Base-by-base conservation (phyloP, 1,139 yeast genomes). In the Blastobotrys niveus region DNA sequence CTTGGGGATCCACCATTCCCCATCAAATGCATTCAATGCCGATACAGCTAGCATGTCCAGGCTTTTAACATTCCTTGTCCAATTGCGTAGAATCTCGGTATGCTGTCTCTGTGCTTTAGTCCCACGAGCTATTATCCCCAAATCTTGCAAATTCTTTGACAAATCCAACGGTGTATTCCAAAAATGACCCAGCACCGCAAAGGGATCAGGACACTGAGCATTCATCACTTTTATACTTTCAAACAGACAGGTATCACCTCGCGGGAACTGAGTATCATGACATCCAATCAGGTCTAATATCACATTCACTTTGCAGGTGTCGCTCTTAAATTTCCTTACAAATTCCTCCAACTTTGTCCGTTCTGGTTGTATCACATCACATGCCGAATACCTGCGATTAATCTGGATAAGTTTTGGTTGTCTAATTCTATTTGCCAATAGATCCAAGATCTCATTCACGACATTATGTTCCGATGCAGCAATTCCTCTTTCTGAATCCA, bases 1-100 rank as follows among this genome's bases (percentile, higher is more conserved):
- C 15, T 10, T 3, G 3, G 43, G 38, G 18, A 33, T 32, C 43
- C 43, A 40, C 43, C 43, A 40, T 17, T 6, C n/a, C 8, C 32
- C 37, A 18, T 40, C 43, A 18, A 19, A 22, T 7, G 18, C 33
- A 26, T 40, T 40, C 37, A 33, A 14, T 2, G 38, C 32, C 10
- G 38, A 25, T 3, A 40, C 32, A 15, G 25, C 14, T 14, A 40
- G 32, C 43, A 40, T 32, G 9, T 40, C 33, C 24, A 40, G 24
- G 2, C 14, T n/a, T 6, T 12, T 14, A n/a, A 33, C 19, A 8
- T 33, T 21, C 2, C n/a, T 4, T 10, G 22, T 8, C 43, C 37
- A 33, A 5, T 3, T 4, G 22, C 20, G 7, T 6, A 40, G 18
- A 3, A 24, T 12, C 14, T 18, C 7, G 5, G 43, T 33, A 32